Percentiles rank a stretch among this genome's conserved stretches.
phyloP scores from a whole-genome alignment of 257 asterid genomes.

The Nicotiana benthamiana region DNA sequence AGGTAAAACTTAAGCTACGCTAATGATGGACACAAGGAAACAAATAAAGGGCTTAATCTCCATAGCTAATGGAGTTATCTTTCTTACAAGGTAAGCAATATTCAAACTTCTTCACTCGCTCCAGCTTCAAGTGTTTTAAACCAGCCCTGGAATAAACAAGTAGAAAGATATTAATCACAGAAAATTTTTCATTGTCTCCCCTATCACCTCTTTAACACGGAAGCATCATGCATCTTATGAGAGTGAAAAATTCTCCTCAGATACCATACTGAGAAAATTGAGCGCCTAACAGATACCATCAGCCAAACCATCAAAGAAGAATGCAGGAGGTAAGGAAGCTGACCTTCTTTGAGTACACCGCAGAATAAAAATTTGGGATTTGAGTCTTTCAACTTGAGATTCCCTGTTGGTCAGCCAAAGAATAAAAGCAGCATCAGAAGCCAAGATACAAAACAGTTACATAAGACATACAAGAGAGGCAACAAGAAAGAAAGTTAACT shows the following conservation, averaged over 20 bases:
- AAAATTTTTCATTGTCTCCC: neutral
- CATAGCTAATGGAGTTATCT: neutral
- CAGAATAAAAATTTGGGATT: constrained; percentile 71
- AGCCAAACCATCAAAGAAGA: neutral
- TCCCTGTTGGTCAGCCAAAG: constrained; percentile 37
- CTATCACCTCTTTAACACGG: neutral
- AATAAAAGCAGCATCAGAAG: neutral
- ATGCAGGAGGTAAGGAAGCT: neutral
- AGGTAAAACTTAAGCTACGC: neutral
- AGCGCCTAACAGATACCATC: neutral
- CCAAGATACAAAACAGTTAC: neutral
- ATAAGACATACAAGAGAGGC: neutral
- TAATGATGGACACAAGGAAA: constrained; percentile 4
- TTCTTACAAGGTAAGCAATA: constrained; percentile 92
- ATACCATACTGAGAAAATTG: neutral
- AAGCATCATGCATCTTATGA: neutral
- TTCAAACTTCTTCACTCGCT: constrained; percentile 77
- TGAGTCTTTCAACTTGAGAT: constrained; percentile 88
- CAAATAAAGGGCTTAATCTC: neutral
- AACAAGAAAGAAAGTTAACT: neutral
- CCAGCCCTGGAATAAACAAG: constrained; percentile 64
- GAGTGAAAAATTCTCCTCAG: neutral
- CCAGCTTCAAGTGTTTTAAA: constrained; percentile 66
- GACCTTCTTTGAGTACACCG: constrained; percentile 92
- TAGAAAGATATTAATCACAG: constrained; percentile 3